Base-by-base conservation (phyloP, 2,329 filamentous ascomycete genomes). In the Colletotrichum abscissum region DNA sequence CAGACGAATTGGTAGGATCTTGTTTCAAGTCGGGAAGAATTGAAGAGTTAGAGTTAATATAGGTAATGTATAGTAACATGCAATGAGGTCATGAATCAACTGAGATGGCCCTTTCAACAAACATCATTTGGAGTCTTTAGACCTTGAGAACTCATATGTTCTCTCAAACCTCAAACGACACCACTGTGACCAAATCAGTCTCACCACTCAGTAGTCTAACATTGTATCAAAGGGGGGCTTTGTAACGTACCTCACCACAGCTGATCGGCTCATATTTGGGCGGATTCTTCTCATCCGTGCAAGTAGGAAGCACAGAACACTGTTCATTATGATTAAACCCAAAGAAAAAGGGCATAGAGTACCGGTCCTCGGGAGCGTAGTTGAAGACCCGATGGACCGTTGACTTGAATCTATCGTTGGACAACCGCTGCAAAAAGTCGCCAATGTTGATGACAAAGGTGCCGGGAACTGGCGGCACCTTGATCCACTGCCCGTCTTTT, bases 271-370 rank as follows among this genome's bases (percentile, higher is more conserved):
- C 84, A 69, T 88, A 89, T 74, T 86, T 86, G 0, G 85, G 79
- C 3, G 86, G 87, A 55, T 88, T 85, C 0, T 79, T 79, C 58
- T 85, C 82, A 19, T 84, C 84, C 16, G 83, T 80, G 73, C 87
- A 89, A 5, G 83, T 86, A 0, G 85, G 84, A 22, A 88, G 81
- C 8, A 89, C 86, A 8, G 83, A 81, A 69, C 86, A 86, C 22
- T 85, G 83, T 35, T 85, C 86, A 66, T 90, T 86, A 62, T 87
- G 86, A 75, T 89, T 88, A 69, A 89, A 85, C 0, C 86, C 86
- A 65, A 90, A 87, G 78, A 90, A 90, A 77, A 90, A 90, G 1
- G 88, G 87, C 86, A 90, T 88, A 0, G 85, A 88, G 55, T 88
- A 86, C 16, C 88, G 80, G 65, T 86, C 85, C 12, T 78, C 78